phyloP scores from a whole-genome alignment of 2,329 filamentous ascomycete species.

The Trichophyton rubrum region DNA sequence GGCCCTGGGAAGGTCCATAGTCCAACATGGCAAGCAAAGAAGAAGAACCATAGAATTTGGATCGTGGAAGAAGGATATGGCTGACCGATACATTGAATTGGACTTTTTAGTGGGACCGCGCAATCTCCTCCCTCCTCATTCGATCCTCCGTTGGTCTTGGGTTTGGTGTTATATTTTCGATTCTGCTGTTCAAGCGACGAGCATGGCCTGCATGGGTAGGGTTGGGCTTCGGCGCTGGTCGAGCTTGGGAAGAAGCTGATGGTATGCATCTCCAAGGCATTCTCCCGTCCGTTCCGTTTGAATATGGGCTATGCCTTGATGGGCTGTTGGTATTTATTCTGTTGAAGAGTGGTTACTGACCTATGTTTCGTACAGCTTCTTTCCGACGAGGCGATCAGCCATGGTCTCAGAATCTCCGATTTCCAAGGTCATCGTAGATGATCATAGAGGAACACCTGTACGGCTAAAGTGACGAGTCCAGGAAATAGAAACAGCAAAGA shows the following conservation, averaged over 20 bases:
- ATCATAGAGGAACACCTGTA: not conserved
- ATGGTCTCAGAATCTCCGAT: conserved; percentile 21
- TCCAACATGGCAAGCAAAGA: not conserved
- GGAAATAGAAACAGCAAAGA: not conserved
- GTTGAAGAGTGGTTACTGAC: not conserved
- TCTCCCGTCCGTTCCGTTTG: not conserved
- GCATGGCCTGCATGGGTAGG: conserved; percentile 96
- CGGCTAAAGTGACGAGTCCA: not conserved
- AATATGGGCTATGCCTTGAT: not conserved
- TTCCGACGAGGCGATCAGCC: conserved; percentile 34
- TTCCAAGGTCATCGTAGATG: conserved; percentile 14
- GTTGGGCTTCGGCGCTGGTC: conserved; percentile 85
- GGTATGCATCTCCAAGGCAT: conserved; percentile 37
- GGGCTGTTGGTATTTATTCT: not conserved
- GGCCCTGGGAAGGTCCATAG: not conserved
- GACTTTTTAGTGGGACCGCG: conserved; percentile 79
- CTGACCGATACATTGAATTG: not conserved
- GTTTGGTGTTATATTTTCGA: conserved; percentile 97
- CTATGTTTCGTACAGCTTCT: conserved; percentile 22
- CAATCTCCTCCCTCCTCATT: conserved; percentile 93
- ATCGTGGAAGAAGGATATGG: not conserved
- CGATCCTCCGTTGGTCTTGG: conserved; percentile 90
- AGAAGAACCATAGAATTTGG: not conserved
- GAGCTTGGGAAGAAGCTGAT: conserved; percentile 98
- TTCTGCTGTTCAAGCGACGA: conserved; percentile 93